phyloP scores from a whole-genome alignment of 305 asterid genomes.

The Fraxinus velutina region DNA sequence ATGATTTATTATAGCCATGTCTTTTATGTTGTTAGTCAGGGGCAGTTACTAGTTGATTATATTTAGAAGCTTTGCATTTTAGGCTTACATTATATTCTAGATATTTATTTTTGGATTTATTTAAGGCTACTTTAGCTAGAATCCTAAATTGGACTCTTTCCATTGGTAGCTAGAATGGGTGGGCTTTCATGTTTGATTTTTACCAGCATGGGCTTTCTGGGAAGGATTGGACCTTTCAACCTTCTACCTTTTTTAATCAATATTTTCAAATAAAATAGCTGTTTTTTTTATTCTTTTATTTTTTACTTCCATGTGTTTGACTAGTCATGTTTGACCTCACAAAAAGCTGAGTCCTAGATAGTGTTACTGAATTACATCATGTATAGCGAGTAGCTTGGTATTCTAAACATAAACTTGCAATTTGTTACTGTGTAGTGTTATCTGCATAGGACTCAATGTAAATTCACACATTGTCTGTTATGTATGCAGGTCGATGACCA shows the following conservation, averaged over 20 bases:
- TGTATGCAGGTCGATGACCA: conserved; percentile 65
- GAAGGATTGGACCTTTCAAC: not conserved
- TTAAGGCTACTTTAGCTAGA: not conserved
- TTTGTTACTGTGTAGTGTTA: not conserved
- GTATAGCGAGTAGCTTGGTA: not conserved
- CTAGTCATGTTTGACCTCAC: not conserved
- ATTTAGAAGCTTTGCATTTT: not conserved
- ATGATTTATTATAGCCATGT: not conserved
- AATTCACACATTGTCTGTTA: conserved; percentile 18
- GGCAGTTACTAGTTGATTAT: not conserved
- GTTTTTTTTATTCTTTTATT: no score
- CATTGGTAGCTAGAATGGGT: not conserved
- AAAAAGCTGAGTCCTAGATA: not conserved
- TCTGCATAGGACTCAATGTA: conserved; percentile 9
- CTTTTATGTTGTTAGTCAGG: not conserved
- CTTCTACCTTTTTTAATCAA: not conserved
- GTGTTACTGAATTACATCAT: not conserved
- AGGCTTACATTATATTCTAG: not conserved
- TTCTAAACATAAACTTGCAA: not conserved
- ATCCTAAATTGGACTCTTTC: not conserved
- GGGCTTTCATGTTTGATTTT: not conserved
- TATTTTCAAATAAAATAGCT: not conserved
- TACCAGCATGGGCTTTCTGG: not conserved
- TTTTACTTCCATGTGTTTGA: not conserved
- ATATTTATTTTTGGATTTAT: not conserved